Percentiles rank a stretch among this genome's conserved stretches.
These are phyloP conservation scores for Cercospora canescens DNA, from an alignment of 2,329 filamentous ascomycete species.

Conservation along the genomic window DNA sequence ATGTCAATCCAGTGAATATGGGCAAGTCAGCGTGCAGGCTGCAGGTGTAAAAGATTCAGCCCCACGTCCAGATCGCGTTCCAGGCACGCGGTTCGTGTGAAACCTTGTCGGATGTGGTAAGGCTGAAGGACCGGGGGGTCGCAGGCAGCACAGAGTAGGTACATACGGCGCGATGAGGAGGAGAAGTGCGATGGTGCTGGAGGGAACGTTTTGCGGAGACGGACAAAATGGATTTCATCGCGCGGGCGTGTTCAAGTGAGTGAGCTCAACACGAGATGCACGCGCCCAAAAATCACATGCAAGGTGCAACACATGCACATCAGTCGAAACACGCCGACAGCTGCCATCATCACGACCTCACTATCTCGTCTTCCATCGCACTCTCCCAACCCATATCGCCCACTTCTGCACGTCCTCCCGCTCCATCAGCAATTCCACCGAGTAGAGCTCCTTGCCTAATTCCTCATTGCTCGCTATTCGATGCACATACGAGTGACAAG, in stretches of 20 bases:
- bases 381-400: slow-evolving; percentile 69
- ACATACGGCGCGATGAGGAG: neutral
- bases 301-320: slow-evolving; percentile 2
- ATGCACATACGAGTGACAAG: slow-evolving; percentile 83
- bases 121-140: neutral
- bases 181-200: neutral
- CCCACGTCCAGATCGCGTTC: slow-evolving; percentile 8
- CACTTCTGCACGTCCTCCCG: slow-evolving; percentile 72
- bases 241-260: neutral
- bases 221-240: too few species aligned
- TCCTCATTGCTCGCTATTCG: slow-evolving; percentile 74
- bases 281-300: neutral
- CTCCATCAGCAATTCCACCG: slow-evolving; percentile 67
- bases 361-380: slow-evolving; percentile 70
- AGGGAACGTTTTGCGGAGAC: neutral
- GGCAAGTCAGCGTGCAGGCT: neutral
- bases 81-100: slow-evolving; percentile 5
- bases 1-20: neutral
- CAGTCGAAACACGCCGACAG: neutral
- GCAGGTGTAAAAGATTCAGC: slow-evolving; percentile 5
- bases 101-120: slow-evolving; percentile 2
- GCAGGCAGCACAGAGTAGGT: neutral
- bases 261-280: slow-evolving; percentile 1
- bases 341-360: neutral
- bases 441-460: slow-evolving; percentile 71